A percentile compares a stretch with the other conserved stretches of the same genome.
phyloP scores from a whole-genome alignment of 2,329 filamentous ascomycete genomes.

The Penicillium expansum region DNA sequence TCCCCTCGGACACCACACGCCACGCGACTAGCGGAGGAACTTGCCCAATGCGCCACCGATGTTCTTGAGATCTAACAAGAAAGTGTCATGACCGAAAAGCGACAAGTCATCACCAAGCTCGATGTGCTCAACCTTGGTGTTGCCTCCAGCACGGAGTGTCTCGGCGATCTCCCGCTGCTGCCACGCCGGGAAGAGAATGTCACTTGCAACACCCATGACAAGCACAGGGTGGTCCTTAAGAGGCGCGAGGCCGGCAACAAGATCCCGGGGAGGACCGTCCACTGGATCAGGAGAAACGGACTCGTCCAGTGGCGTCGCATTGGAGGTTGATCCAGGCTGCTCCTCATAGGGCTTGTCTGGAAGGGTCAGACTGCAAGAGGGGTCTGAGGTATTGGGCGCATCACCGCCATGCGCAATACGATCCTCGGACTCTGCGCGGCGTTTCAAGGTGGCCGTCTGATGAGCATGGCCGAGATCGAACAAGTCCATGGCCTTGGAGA shows the following conservation, averaged over 20 bases:
- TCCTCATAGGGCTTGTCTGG: slow-evolving; percentile 85
- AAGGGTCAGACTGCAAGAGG: slow-evolving; percentile 74
- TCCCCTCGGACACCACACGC: neutral
- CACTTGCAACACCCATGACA: slow-evolving; percentile 90
- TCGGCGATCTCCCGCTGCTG: slow-evolving; percentile 93
- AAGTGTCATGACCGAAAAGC: slow-evolving; percentile 94
- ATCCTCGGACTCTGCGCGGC: slow-evolving; percentile 60
- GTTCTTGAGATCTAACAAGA: slow-evolving; percentile 85
- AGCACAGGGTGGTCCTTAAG: slow-evolving; percentile 76
- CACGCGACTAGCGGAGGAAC: slow-evolving; percentile 65
- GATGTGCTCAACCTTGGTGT: slow-evolving; percentile 76
- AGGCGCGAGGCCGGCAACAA: slow-evolving; percentile 70
- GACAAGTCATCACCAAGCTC: slow-evolving; percentile 94
- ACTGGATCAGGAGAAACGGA: slow-evolving; percentile 19
- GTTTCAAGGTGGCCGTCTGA: slow-evolving; percentile 60
- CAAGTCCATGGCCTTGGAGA: slow-evolving; percentile 98
- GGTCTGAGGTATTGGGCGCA: slow-evolving; percentile 38
- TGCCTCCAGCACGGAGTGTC: slow-evolving; percentile 73
- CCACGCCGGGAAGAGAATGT: slow-evolving; percentile 97
- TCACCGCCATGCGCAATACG: slow-evolving; percentile 53
- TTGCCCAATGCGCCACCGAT: slow-evolving; percentile 78
- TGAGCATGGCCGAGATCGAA: slow-evolving; percentile 81
- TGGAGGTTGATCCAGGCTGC: slow-evolving; percentile 58
- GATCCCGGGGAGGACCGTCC: slow-evolving; percentile 67
- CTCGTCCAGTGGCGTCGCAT: slow-evolving; percentile 34